A percentile compares a stretch with the other conserved stretches of the same genome.
These are phyloP conservation scores for Pythium monospermum DNA, from an alignment of 352 stramenopile genomes.

Conservation along the genomic window DNA sequence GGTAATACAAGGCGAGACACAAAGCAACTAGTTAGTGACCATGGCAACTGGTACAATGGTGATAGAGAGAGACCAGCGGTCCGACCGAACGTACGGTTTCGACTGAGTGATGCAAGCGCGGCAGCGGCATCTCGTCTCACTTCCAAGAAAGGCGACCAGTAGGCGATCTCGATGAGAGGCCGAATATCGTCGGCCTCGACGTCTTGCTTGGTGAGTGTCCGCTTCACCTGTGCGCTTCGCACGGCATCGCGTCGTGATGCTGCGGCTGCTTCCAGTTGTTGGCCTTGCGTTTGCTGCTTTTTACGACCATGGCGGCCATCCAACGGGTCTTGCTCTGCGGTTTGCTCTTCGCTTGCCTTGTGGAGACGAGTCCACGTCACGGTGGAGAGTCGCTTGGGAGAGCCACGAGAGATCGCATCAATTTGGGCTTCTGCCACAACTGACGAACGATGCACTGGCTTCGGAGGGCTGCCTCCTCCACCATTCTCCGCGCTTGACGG, in stretches of 20 bases:
- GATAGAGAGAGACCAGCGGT: neutral
- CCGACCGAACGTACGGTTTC: constrained; percentile 45
- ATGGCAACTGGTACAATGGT: neutral
- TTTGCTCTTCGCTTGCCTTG: constrained; percentile 11
- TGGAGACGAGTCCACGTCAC: constrained; percentile 22
- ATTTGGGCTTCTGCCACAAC: constrained; percentile 14
- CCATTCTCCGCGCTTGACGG: too few relatives aligned
- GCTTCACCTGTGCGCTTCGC: constrained; percentile 16
- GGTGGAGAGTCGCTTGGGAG: constrained; percentile 18
- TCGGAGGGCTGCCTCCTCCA: too few relatives aligned
- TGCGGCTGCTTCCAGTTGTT: constrained; percentile 15
- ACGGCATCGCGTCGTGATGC: constrained; percentile 12
- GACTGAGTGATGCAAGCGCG: constrained; percentile 63
- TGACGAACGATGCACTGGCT: constrained; percentile 1
- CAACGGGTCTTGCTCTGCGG: neutral
- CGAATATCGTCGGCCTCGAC: constrained; percentile 61
- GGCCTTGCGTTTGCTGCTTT: constrained; percentile 16
- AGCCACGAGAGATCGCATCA: constrained; percentile 17
- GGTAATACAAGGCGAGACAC: neutral
- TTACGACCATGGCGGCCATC: neutral
- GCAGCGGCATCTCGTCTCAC: constrained; percentile 72
- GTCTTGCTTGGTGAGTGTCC: constrained; percentile 37
- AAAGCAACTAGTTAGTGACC: neutral
- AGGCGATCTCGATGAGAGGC: constrained; percentile 82
- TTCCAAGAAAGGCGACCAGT: constrained; percentile 82